Conservation (phyloP, 768 basidiomycete genomes). For the Boletus edulis region DNA sequence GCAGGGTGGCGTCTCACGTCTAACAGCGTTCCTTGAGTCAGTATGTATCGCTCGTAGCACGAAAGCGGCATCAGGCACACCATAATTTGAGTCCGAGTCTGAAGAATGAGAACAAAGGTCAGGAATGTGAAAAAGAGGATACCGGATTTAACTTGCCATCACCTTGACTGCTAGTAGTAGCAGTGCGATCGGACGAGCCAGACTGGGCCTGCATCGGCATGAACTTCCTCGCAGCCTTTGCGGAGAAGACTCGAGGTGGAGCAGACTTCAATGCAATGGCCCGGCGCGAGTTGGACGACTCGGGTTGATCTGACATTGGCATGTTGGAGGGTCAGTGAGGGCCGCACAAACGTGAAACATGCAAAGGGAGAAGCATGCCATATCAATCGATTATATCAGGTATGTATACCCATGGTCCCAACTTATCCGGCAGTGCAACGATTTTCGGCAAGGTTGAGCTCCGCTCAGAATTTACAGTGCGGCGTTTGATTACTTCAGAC, state of each 20-base stretch:
- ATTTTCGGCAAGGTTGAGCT: no score
- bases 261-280: no score
- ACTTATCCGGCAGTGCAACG: no score
- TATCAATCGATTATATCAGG: background rate
- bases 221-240: conserved; percentile 19
- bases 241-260: no score
- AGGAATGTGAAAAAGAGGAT: background rate
- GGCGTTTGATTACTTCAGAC: no score
- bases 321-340: background rate
- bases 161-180: background rate
- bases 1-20: background rate
- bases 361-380: background rate
- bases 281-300: background rate
- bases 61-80: background rate
- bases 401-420: background rate
- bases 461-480: no score
- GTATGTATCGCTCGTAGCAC: background rate
- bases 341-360: background rate
- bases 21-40: background rate
- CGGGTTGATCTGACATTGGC: conserved; percentile 5
- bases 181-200: conserved; percentile 6
- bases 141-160: conserved; percentile 9
- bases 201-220: background rate
- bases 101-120: background rate
- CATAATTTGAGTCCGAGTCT: conserved; percentile 18